phyloP scores from a whole-genome alignment of 306 rosid genomes.

The Sesbania bispinosa region DNA sequence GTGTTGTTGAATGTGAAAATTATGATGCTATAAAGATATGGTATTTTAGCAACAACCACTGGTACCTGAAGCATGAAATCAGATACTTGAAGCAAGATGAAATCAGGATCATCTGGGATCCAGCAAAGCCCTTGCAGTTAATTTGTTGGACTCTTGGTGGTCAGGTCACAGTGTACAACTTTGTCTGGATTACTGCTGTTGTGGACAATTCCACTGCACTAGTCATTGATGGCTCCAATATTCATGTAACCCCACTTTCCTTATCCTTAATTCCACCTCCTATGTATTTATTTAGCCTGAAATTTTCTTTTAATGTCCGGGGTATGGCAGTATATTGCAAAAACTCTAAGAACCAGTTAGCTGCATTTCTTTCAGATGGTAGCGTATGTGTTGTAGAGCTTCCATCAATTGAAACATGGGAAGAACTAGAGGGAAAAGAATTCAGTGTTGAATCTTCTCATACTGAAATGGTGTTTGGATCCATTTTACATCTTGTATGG shows the following conservation, averaged over 20 bases:
- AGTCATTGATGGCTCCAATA: constrained; percentile 63
- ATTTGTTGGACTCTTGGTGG: constrained; percentile 90
- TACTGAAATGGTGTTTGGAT: constrained; percentile 51
- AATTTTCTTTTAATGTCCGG: constrained; percentile 63
- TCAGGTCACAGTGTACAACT: constrained; percentile 60
- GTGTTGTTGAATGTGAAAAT: constrained; percentile 62
- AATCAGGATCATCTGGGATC: constrained; percentile 80
- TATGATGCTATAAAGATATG: constrained; percentile 77
- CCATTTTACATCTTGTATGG: constrained; percentile 74
- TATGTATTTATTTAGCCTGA: constrained; percentile 72
- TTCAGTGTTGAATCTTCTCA: constrained; percentile 56
- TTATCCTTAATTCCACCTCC: constrained; percentile 86
- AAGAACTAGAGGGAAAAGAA: constrained; percentile 82
- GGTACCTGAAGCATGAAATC: constrained; percentile 88
- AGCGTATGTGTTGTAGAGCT: constrained; percentile 69
- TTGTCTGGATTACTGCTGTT: constrained; percentile 80
- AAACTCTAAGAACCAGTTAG: constrained; percentile 67
- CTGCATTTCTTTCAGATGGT: constrained; percentile 72
- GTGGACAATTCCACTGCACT: constrained; percentile 68
- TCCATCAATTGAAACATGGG: constrained; percentile 84
- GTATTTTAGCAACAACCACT: constrained; percentile 85
- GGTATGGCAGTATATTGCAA: constrained; percentile 58
- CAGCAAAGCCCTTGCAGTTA: constrained; percentile 65
- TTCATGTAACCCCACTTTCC: constrained; percentile 73
- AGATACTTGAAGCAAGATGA: constrained; percentile 64